Percentiles rank a stretch among this genome's conserved stretches.
phyloP scores from a whole-genome alignment of 2,329 filamentous ascomycete genomes.

The Cyanodermella asteris region DNA sequence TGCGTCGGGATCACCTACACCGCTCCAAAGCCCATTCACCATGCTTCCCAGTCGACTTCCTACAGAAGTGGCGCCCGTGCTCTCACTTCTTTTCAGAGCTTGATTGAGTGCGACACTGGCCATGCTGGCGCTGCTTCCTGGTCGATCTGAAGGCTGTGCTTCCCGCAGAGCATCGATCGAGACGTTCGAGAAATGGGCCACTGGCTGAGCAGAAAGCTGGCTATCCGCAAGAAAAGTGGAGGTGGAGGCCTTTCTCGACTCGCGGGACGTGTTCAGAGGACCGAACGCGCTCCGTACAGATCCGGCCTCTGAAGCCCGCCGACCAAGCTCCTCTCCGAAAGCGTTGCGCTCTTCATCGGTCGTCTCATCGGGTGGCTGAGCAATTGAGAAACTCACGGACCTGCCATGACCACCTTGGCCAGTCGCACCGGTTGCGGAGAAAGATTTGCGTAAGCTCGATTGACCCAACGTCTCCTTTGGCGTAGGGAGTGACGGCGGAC shows the following conservation, averaged over 20 bases:
- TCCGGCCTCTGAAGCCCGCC: conserved; percentile 15
- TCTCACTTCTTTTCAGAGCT: conserved; percentile 24
- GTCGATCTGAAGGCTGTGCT: conserved; percentile 10
- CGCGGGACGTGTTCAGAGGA: conserved; percentile 24
- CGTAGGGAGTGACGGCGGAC: conserved; percentile 31
- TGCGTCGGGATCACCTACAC: conserved; percentile 26
- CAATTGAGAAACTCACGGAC: conserved; percentile 5
- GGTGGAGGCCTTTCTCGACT: conserved; percentile 24
- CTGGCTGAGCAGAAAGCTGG: conserved; percentile 25
- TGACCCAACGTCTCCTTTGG: no score
- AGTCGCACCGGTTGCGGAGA: no score
- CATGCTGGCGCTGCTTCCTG: conserved; percentile 19
- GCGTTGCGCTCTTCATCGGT: conserved; percentile 15
- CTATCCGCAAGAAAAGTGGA: conserved; percentile 28
- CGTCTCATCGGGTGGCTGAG: conserved; percentile 13
- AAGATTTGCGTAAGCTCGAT: no score
- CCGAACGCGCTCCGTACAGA: conserved; percentile 20
- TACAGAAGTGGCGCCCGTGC: conserved; percentile 23
- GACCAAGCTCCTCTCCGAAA: conserved; percentile 9
- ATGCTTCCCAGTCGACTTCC: conserved; percentile 33
- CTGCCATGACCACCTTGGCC: conserved; percentile 11
- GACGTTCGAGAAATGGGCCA: conserved; percentile 26
- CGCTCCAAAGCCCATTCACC: conserved; percentile 33
- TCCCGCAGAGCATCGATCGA: conserved; percentile 4
- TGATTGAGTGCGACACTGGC: conserved; percentile 26